Base-by-base conservation (phyloP, 768 basidiomycete species). In the Russula sp. region DNA sequence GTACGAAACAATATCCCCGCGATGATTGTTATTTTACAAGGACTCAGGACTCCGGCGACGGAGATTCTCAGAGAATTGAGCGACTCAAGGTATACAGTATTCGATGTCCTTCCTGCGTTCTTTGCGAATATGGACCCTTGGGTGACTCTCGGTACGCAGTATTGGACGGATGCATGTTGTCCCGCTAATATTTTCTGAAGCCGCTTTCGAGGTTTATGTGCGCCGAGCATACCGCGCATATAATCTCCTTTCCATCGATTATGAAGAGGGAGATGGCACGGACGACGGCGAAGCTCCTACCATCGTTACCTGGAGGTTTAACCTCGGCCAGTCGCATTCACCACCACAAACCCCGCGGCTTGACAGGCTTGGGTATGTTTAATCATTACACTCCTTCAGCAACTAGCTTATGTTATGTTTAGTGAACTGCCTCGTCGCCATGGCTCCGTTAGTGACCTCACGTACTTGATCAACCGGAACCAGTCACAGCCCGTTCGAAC, bases 211-310 rank as follows among this genome's bases (percentile, higher is more conserved):
- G 73, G 93, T 96, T 29, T 99, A 98, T 70, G 82, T 98, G 62
- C 87, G 96, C 58, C 91, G 96, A 65, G 93, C 93, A 7, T 99
- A 99, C 76, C 87, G 88, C 65, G 96, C 93, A 5, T 99, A 99
- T 75, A 87, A 84, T 22, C 74, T 98, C 46, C 78, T 97, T 55
- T 91, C 91, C 36, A 81, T 99, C 61, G 96, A 98, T 72, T 94
- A 96, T 71, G 93, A 98, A 70, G 92, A 94, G 71, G 96, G 93
- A 5, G 90, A 95, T 69, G 81, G 83, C 20, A 70, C 83, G 20
- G 93, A 93, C 67, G 90, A 92, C 63, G 90, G 88, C 35, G 92
- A 94, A 63, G 81, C 83, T 3, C 88, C 90, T 13, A 81, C 82
- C 64, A 83, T 89, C 53, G 80, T 96, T 29, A 92, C 86, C 6